Evolutionary conservation across 75 land plant genomes (phyloP), one percentile per base, ranked within the genome.

Genomic region (Isoetes taiwanensis): DNA sequence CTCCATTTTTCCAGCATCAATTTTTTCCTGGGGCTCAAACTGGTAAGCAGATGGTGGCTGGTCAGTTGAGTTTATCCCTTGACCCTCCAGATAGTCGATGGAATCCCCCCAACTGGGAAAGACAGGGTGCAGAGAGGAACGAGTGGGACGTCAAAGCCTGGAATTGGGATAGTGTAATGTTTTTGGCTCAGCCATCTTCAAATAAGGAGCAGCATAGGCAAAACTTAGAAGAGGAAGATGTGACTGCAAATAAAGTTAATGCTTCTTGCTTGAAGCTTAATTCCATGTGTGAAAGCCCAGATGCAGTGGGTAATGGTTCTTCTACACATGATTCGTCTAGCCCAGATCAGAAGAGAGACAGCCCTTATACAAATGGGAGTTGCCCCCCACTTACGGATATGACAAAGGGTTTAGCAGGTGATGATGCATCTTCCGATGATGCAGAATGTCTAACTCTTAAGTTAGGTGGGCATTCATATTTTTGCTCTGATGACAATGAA

Each of bases 161-260:
- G 64, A 50, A 59, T 28, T 64, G 67, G 67, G 64, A 64, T 34
- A 34, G 67, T 21, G 29, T 64, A 23, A 30, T 32, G 33, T 64
- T 64, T 32, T 11, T 41, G 50, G 63, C 64, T 21, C 28, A 61
- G 31, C 48, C 67, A 23, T n/a, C 61, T 14, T 35, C 67, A 34
- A 54, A 58, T 6, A 14, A 37, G 11, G n/a, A n/a, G n/a, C n/a
- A n/a, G n/a, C n/a, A n/a, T n/a, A n/a, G n/a, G n/a, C n/a, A 58
- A 6, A 2, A 21, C 31, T 27, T 20, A 8, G 59, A 55, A 3
- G 28, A 12, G 19, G 59, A 53, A 26, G 16, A 10, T 28, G 29
- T 30, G 19, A 19, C 1, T 20, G 11, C 29, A 29, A 32, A 37
- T 1, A 52, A 28, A 29, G 31, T 14, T 3, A 55, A 20, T 20